phyloP scores from a whole-genome alignment of 306 rosid species.

The Cicer cuneatum region DNA sequence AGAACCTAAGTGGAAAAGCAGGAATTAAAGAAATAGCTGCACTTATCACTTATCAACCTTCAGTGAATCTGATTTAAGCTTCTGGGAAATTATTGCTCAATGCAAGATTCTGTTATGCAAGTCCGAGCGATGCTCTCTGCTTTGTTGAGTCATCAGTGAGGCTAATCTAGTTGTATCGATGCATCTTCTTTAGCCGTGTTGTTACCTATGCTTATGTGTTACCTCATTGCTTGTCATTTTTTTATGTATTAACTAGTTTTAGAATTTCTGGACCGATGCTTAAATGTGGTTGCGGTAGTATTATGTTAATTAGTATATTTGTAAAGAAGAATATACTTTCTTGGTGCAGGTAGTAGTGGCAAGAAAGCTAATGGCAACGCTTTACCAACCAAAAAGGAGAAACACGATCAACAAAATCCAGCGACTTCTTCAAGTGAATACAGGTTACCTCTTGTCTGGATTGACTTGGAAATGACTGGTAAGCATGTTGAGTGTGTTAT shows the following conservation, averaged over 20 bases:
- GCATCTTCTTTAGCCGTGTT: not conserved
- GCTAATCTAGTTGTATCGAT: conserved; percentile 3
- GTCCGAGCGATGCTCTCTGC: not conserved
- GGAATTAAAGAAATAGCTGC: conserved; percentile 17
- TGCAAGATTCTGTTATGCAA: conserved; percentile 1
- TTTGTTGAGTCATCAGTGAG: conserved; percentile 13
- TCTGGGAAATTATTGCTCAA: conserved; percentile 13
- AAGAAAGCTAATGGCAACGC: conserved; percentile 51
- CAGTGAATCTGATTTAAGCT: conserved; percentile 7
- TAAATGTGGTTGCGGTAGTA: conserved; percentile 6
- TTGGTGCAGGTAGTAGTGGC: conserved; percentile 59
- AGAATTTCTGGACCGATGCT: conserved; percentile 6
- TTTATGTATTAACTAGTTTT: conserved; percentile 18
- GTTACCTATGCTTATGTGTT: not conserved
- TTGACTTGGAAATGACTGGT: conserved; percentile 99
- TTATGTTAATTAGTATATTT: conserved; percentile 24
- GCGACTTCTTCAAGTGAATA: conserved; percentile 51
- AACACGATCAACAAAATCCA: conserved; percentile 38
- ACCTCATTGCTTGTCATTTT: conserved; percentile 23
- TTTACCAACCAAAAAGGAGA: conserved; percentile 36
- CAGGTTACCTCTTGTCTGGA: conserved; percentile 92
- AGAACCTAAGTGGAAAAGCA: conserved; percentile 9
- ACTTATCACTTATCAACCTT: not conserved
- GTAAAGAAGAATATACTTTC: conserved; percentile 36
- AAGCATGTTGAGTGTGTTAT: conserved; percentile 38